A percentile compares a stretch with the other conserved stretches of the same genome.
These are phyloP conservation scores for Saksenaea oblongispora DNA, from an alignment of 371 early-diverging fungal genomes.

Conservation along the genomic window DNA sequence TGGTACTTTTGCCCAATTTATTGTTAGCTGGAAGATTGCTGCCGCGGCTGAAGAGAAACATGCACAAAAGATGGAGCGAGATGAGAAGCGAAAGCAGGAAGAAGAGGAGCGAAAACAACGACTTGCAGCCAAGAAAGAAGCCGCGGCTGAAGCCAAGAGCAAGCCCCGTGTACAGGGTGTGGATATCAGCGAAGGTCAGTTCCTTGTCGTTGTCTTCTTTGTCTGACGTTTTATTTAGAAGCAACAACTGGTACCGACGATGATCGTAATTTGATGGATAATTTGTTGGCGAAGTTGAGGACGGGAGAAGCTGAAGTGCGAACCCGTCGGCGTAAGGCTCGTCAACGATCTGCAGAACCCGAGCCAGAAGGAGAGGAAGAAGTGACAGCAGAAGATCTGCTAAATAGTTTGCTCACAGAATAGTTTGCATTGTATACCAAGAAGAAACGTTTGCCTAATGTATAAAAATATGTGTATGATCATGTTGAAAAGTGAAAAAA, in stretches of 20 bases:
- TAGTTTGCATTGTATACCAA: background rate
- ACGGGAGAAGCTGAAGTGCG: slow-evolving; percentile 35
- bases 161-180: slow-evolving; percentile 1
- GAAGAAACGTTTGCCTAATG: background rate
- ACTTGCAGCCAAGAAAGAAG: slow-evolving; percentile 2
- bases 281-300: slow-evolving; percentile 38
- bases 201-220: background rate
- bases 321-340: slow-evolving; percentile 28
- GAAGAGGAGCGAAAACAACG: slow-evolving; percentile 31
- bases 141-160: background rate
- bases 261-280: slow-evolving; percentile 49
- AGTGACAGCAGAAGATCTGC: slow-evolving; percentile 16
- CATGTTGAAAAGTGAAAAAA: background rate
- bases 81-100: slow-evolving; percentile 27
- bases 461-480: background rate
- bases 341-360: slow-evolving; percentile 2
- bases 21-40: slow-evolving; percentile 30
- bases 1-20: slow-evolving; percentile 24
- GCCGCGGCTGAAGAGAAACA: slow-evolving; percentile 32
- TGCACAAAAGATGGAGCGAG: slow-evolving; percentile 26
- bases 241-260: slow-evolving; percentile 23
- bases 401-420: slow-evolving; percentile 21
- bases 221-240: slow-evolving; percentile 3
- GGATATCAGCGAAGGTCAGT: slow-evolving; percentile 12
- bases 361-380: background rate